A percentile compares a stretch with the other conserved stretches of the same genome.
phyloP scores from a whole-genome alignment of 163 green algal species.

The Chloromonas sp. region DNA sequence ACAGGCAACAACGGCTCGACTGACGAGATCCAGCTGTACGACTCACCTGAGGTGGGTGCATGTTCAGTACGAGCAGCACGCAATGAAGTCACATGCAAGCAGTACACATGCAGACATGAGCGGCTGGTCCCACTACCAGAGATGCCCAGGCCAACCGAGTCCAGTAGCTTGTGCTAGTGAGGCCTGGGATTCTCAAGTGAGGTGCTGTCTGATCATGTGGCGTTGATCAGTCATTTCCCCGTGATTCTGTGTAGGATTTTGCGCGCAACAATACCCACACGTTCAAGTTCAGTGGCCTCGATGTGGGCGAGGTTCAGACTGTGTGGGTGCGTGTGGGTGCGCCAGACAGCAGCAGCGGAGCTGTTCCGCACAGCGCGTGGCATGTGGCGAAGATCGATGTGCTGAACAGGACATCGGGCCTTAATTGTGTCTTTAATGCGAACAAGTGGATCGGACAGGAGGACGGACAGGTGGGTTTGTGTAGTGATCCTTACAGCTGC shows the following conservation, averaged over 20 bases:
- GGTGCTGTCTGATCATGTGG: too few relatives aligned
- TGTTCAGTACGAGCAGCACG: too few relatives aligned
- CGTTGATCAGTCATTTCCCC: too few relatives aligned
- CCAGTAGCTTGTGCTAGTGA: too few relatives aligned
- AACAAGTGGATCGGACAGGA: background rate
- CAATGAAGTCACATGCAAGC: too few relatives aligned
- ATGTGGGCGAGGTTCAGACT: background rate
- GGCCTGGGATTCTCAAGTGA: too few relatives aligned
- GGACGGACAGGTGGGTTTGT: background rate
- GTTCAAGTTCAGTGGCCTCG: background rate
- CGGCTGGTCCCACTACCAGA: too few relatives aligned
- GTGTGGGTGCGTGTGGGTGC: background rate
- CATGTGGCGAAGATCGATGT: background rate
- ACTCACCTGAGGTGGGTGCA: background rate
- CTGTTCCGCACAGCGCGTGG: background rate
- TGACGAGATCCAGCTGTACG: constrained; percentile 6
- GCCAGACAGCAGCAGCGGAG: background rate
- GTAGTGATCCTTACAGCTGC: too few relatives aligned
- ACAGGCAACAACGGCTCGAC: constrained; percentile 10
- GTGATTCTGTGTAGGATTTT: background rate
- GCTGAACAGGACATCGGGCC: background rate
- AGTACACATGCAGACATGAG: too few relatives aligned
- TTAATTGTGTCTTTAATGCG: background rate
- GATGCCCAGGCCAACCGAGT: too few relatives aligned
- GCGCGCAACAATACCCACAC: background rate